A percentile compares a stretch with the other conserved stretches of the same genome.
Conservation (phyloP, 2,329 filamentous ascomycete genomes). For the Amauroascus niger region DNA sequence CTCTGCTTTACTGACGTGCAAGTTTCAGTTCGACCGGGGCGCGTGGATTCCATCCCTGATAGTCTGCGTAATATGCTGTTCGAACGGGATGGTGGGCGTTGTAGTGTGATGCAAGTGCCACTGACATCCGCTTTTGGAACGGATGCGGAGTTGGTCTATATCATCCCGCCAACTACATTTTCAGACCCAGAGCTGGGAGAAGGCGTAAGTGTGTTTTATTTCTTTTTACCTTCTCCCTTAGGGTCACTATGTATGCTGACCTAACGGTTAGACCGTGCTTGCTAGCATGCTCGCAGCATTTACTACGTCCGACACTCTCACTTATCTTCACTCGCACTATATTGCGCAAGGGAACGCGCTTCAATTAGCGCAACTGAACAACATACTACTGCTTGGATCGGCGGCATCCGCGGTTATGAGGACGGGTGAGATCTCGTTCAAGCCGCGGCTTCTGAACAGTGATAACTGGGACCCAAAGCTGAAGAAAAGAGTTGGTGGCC, state of each 20-base stretch:
- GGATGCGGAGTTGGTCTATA: conserved; percentile 4
- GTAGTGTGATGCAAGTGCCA: conserved; percentile 9
- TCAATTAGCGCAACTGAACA: conserved; percentile 2
- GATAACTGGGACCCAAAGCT: not conserved
- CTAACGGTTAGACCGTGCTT: conserved; percentile 7
- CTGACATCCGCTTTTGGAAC: conserved; percentile 1
- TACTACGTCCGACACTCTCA: conserved; percentile 2
- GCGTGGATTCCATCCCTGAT: conserved; percentile 3
- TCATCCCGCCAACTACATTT: conserved; percentile 8
- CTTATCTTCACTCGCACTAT: not conserved
- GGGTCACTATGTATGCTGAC: not conserved
- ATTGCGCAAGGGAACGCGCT: not conserved
- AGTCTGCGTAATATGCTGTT: conserved; percentile 13
- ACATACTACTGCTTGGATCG: conserved; percentile 11
- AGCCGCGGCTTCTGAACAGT: not conserved
- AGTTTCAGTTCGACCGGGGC: conserved; percentile 14
- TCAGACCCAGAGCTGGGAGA: conserved; percentile 9
- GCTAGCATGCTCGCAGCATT: conserved; percentile 8
- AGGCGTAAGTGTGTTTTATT: conserved; percentile 9
- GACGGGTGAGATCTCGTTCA: conserved; percentile 4
- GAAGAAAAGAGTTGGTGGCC: not conserved
- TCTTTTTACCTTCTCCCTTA: not conserved
- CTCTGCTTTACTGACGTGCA: not conserved
- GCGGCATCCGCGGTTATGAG: conserved; percentile 4
- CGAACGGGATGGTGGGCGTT: conserved; percentile 15